Percentiles rank a stretch among this genome's conserved stretches.
These are phyloP conservation scores for Tausonia pullulans DNA, from an alignment of 1,284 basidiomycete species.

Conservation along the genomic window DNA sequence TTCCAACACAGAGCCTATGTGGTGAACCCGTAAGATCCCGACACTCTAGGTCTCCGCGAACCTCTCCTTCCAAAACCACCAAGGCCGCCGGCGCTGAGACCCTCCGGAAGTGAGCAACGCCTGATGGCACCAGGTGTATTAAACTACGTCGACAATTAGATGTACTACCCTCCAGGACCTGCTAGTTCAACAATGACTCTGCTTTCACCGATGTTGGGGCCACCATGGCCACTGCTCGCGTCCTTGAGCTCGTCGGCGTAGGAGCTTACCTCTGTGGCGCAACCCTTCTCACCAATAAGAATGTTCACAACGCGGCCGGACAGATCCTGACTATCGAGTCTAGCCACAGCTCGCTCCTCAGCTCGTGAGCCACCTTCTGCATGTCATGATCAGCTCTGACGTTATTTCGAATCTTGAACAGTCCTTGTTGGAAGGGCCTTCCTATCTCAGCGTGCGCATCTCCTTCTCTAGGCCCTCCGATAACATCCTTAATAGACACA, in stretches of 20 bases:
- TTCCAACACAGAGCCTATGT: too few relatives aligned
- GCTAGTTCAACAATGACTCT: constrained; percentile 56
- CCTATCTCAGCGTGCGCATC: neutral
- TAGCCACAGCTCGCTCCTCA: constrained; percentile 39
- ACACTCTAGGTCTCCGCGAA: too few relatives aligned
- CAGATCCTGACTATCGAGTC: constrained; percentile 66
- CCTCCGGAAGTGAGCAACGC: too few relatives aligned
- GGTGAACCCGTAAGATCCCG: too few relatives aligned
- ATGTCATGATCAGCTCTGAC: neutral
- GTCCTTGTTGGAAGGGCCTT: neutral
- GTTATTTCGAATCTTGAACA: neutral
- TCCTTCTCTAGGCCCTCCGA: neutral
- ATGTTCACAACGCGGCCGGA: constrained; percentile 51
- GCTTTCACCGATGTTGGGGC: constrained; percentile 53
- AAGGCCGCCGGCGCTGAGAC: too few relatives aligned
- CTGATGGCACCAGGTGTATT: too few relatives aligned
- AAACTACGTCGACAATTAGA: too few relatives aligned
- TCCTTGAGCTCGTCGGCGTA: constrained; percentile 47
- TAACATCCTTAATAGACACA: constrained; percentile 29
- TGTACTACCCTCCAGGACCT: constrained; percentile 25
- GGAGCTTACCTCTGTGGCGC: constrained; percentile 56
- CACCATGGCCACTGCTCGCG: constrained; percentile 57
- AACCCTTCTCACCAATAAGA: constrained; percentile 50
- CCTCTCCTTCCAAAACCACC: too few relatives aligned
- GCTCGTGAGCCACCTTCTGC: neutral